Percentiles rank a stretch among this genome's conserved stretches.
Conservation (phyloP, 2,329 filamentous ascomycete genomes). For the Sclerotinia minor region DNA sequence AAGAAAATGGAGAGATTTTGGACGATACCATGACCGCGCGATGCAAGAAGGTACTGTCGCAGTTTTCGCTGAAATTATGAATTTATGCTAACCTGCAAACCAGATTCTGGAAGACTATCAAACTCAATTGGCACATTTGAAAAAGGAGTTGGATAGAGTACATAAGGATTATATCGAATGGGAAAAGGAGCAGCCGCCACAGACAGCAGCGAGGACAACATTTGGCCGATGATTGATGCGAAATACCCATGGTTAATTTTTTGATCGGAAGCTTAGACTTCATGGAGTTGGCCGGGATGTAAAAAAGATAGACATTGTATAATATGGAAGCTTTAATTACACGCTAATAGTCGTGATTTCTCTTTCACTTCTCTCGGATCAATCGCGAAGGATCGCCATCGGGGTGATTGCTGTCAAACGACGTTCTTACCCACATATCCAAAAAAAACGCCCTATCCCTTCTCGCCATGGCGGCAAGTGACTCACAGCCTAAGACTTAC, state of each 20-base stretch:
- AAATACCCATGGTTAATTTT: constrained; percentile 25
- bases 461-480: neutral
- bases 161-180: constrained; percentile 55
- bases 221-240: constrained; percentile 23
- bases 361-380: neutral
- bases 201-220: constrained; percentile 18
- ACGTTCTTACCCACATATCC: neutral
- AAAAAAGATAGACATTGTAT: constrained; percentile 25
- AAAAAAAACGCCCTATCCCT: neutral
- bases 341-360: constrained; percentile 7
- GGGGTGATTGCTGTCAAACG: neutral
- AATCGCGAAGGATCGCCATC: neutral
- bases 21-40: constrained; percentile 70
- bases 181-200: constrained; percentile 45
- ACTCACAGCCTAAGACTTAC: constrained; percentile 3
- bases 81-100: constrained; percentile 29
- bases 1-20: constrained; percentile 56
- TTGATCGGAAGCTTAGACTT: constrained; percentile 23
- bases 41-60: constrained; percentile 65
- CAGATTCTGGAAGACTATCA: constrained; percentile 81
- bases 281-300: constrained; percentile 23
- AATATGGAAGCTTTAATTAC: constrained; percentile 22
- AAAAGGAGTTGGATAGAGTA: constrained; percentile 59
- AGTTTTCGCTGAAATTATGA: constrained; percentile 20
- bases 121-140: constrained; percentile 74